Evolutionary conservation across 2,329 filamentous ascomycete genomes (phyloP).

Genomic region (Cordyceps pruinosa): DNA sequence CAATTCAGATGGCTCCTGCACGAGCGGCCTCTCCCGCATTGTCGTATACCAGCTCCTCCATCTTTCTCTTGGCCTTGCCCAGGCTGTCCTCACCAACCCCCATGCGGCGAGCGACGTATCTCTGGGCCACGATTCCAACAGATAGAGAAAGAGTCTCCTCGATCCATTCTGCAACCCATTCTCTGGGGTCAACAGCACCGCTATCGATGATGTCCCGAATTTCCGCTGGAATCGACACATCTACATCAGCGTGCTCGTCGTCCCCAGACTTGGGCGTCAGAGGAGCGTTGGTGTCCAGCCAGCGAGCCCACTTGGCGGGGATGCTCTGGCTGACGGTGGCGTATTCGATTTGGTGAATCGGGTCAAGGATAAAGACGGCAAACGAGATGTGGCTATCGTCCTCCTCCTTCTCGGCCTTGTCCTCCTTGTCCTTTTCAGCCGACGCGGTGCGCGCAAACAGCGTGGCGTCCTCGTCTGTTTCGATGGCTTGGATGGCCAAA

Average conservation of each 20-base stretch:
- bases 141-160: slow-evolving; percentile 76
- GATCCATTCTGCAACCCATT: slow-evolving; percentile 97
- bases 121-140: slow-evolving; percentile 82
- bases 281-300: slow-evolving; percentile 73
- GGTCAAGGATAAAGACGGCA: slow-evolving; percentile 76
- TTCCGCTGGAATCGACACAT: slow-evolving; percentile 59
- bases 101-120: slow-evolving; percentile 93
- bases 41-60: slow-evolving; percentile 49
- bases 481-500: slow-evolving; percentile 85
- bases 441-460: slow-evolving; percentile 59
- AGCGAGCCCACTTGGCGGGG: slow-evolving; percentile 79
- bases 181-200: slow-evolving; percentile 77
- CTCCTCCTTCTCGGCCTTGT: slow-evolving; percentile 42
- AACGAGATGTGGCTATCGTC: slow-evolving; percentile 63
- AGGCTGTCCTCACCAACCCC: slow-evolving; percentile 78
- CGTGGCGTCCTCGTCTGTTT: slow-evolving; percentile 53
- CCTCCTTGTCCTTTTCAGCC: slow-evolving; percentile 48
- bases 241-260: slow-evolving; percentile 32
- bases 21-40: slow-evolving; percentile 53
- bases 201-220: slow-evolving; percentile 77
- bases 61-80: slow-evolving; percentile 54
- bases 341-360: slow-evolving; percentile 86
- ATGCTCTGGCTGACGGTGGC: slow-evolving; percentile 74
- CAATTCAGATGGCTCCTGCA: slow-evolving; percentile 44
- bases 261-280: slow-evolving; percentile 48